A percentile compares a stretch with the other conserved stretches of the same genome.
Evolutionary conservation across 306 rosid genomes (phyloP).

Genomic region (Adenanthera pavonina): DNA sequence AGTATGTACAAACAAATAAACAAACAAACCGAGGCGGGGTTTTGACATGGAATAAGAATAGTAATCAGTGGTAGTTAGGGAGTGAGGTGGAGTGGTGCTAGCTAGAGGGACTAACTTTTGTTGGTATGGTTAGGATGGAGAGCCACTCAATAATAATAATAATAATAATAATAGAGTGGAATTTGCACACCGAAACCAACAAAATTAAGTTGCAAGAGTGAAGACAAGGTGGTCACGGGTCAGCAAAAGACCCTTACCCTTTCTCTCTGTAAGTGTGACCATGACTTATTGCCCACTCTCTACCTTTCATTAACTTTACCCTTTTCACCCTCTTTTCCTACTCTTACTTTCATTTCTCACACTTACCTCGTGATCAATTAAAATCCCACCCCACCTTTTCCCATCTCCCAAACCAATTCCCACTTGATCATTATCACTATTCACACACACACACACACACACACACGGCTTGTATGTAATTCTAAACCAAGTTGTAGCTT

Average conservation of each 20-base stretch:
- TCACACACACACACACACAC: too few species aligned
- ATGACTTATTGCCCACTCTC: conserved; percentile 32
- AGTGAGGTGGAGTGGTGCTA: background rate
- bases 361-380: conserved; percentile 44
- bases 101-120: background rate
- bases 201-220: background rate
- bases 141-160: background rate
- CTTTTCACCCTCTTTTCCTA: conserved; percentile 13
- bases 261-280: conserved; percentile 11
- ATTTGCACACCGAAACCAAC: background rate
- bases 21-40: background rate
- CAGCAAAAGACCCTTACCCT: conserved; percentile 4
- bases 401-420: conserved; percentile 34
- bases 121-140: conserved; percentile 32
- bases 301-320: conserved; percentile 27
- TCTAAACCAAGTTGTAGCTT: too few species aligned
- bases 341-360: conserved; percentile 31
- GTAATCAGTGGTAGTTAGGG: background rate
- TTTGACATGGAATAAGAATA: background rate
- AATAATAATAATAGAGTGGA: background rate
- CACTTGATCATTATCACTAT: background rate
- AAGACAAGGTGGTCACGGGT: conserved; percentile 40
- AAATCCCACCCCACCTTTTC: conserved; percentile 29
- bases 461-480: too few species aligned
- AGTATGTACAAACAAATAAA: background rate